These are phyloP conservation scores for Fusarium liriodendri DNA, from an alignment of 2,329 filamentous ascomycete genomes.

Conservation along the genomic window DNA sequence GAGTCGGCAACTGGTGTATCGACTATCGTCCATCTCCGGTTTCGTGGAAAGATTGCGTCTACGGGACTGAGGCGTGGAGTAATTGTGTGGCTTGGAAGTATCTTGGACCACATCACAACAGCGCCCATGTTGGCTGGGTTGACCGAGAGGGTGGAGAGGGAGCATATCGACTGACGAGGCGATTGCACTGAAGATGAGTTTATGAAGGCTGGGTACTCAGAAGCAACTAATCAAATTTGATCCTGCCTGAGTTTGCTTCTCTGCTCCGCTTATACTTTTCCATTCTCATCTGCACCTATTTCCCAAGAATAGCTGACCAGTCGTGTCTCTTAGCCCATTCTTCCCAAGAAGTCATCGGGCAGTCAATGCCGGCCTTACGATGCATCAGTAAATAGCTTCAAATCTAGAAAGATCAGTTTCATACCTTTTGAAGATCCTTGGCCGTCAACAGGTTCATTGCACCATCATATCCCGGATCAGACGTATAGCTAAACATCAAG, in stretches of 20 bases:
- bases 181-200: too few species aligned
- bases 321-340: conserved; percentile 52
- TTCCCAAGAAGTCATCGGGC: conserved; percentile 54
- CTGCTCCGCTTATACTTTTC: too few species aligned
- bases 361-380: conserved; percentile 56
- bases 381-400: neutral
- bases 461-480: conserved; percentile 62
- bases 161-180: too few species aligned
- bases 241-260: too few species aligned
- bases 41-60: neutral
- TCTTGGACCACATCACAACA: neutral
- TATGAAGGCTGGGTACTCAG: too few species aligned
- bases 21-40: neutral
- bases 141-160: neutral
- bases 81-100: neutral
- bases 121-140: neutral
- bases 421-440: conserved; percentile 57
- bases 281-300: too few species aligned
- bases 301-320: conserved; percentile 40
- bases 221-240: too few species aligned
- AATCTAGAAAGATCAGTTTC: neutral
- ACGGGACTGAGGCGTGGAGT: neutral
- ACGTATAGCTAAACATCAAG: conserved; percentile 60
- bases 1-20: neutral
- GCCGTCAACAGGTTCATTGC: conserved; percentile 56